Base-by-base conservation (phyloP, 2,329 filamentous ascomycete species). In the Aspergillus ochraceus region DNA sequence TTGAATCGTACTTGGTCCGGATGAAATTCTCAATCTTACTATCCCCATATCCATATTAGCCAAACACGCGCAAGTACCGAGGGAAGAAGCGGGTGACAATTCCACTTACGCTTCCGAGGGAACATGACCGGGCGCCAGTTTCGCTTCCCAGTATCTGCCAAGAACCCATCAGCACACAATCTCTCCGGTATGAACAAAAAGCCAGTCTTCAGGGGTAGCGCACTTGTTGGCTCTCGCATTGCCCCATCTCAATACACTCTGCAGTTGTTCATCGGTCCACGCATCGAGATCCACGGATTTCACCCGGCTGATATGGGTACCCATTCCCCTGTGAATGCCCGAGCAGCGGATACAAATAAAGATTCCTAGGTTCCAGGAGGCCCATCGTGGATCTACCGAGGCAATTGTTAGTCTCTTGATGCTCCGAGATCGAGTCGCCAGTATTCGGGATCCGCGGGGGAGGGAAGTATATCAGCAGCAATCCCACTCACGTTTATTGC, bases 1-100 rank as follows among this genome's bases (percentile, higher is more conserved):
- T 98, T 56, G 95, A 90, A 76, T 99, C 95, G 77, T 99, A 99
- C 79, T 99, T 99, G 58, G 96, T 99, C 67, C 95, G 88, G 70
- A 99, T 98, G 73, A 99, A 99, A 82, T 98, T 99, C 84, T 99
- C 95, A 69, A 99, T 98, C 84, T 99, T 99, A 67, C 83, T 85
- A 61, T 56, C 36, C 22, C 22, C 58, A 54, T 9, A 2, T 26
- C 20, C 17, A 2, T 14, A 49, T 69, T 36, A 70, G 65, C 45
- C 60, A 56, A 51, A 17, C 6, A 39, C 20, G 12, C 14, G 20
- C 30, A 57, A 6, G 0, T 50, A 26, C 20, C 24, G 30, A 52
- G 22, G 26, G 32, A n/a, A 2, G 12, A 17, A 20, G 30, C 19
- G 14, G 54, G 22, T 12, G 47, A 30, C 17, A 47, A 53, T 46